A percentile compares a stretch with the other conserved stretches of the same genome.
These are phyloP conservation scores for Exsudoporus floridanus DNA, from an alignment of 1,284 basidiomycete species.

Conservation along the genomic window DNA sequence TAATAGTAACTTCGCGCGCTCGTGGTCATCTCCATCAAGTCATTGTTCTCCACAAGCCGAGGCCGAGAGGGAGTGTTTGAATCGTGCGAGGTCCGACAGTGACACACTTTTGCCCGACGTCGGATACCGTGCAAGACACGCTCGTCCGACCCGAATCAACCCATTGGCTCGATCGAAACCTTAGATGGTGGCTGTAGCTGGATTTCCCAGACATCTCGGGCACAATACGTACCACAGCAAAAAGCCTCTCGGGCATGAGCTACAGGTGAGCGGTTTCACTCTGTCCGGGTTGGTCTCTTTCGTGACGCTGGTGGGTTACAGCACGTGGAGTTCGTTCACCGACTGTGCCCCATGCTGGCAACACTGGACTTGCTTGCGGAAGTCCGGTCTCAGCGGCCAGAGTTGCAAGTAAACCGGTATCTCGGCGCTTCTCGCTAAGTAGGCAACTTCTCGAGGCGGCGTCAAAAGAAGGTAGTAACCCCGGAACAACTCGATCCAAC, in stretches of 20 bases:
- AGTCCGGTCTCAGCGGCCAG: slow-evolving; percentile 20
- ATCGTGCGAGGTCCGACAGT: neutral
- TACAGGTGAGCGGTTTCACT: slow-evolving; percentile 12
- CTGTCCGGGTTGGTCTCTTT: neutral
- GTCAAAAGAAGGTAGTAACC: slow-evolving; percentile 24
- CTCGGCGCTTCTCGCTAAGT: slow-evolving; percentile 10
- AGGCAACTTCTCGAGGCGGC: slow-evolving; percentile 22
- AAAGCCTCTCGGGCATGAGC: neutral
- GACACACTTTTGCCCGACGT: neutral
- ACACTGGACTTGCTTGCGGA: slow-evolving; percentile 2
- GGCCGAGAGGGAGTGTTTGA: neutral
- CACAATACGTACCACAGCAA: slow-evolving; percentile 7
- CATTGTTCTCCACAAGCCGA: neutral
- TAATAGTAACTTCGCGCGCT: neutral
- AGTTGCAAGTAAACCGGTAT: neutral
- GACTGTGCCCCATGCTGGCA: neutral
- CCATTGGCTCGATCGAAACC: neutral
- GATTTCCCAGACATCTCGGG: neutral
- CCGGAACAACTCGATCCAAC: slow-evolving; percentile 24
- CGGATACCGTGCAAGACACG: too few relatives aligned
- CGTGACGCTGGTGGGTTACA: slow-evolving; percentile 14
- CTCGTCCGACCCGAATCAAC: too few relatives aligned
- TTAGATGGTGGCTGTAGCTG: slow-evolving; percentile 4
- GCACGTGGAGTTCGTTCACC: slow-evolving; percentile 6
- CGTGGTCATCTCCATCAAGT: too few relatives aligned